Percentiles rank a stretch among this genome's conserved stretches.
phyloP scores from a whole-genome alignment of 2,329 filamentous ascomycete species.

The Stenocarpella maydis region DNA sequence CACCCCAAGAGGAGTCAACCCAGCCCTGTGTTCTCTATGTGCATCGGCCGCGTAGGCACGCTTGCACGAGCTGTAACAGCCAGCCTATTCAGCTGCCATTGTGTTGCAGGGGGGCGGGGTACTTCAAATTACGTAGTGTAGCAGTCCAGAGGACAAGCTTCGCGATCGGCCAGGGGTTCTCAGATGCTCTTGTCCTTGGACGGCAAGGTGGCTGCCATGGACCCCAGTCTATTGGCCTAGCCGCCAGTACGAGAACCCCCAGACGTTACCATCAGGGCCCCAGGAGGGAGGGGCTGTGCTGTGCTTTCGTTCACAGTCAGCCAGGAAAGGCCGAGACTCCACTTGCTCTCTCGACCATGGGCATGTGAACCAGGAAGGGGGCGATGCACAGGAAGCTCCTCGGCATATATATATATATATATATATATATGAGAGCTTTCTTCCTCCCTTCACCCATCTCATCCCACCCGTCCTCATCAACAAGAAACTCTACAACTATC shows the following conservation, averaged over 20 bases:
- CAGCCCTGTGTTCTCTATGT: conserved; percentile 26
- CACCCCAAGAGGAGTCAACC: conserved; percentile 29
- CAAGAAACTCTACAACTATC: conserved; percentile 13
- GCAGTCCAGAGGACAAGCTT: conserved; percentile 15
- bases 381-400: not conserved
- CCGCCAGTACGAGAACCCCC: conserved; percentile 17
- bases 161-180: conserved; percentile 23
- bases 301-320: conserved; percentile 24
- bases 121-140: conserved; percentile 29
- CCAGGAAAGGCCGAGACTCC: conserved; percentile 9
- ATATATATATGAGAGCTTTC: conserved; percentile 35
- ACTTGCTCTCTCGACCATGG: conserved; percentile 30
- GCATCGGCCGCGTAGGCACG: conserved; percentile 31
- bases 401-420: conserved; percentile 37
- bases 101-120: conserved; percentile 21
- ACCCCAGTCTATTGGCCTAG: not conserved
- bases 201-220: conserved; percentile 18
- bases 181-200: conserved; percentile 8
- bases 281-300: conserved; percentile 27
- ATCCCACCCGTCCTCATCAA: not conserved
- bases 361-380: conserved; percentile 1
- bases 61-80: conserved; percentile 33
- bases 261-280: conserved; percentile 28
- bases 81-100: conserved; percentile 25
- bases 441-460: not conserved